phyloP scores from a whole-genome alignment of 306 rosid genomes.

The Notholithocarpus densiflorus region DNA sequence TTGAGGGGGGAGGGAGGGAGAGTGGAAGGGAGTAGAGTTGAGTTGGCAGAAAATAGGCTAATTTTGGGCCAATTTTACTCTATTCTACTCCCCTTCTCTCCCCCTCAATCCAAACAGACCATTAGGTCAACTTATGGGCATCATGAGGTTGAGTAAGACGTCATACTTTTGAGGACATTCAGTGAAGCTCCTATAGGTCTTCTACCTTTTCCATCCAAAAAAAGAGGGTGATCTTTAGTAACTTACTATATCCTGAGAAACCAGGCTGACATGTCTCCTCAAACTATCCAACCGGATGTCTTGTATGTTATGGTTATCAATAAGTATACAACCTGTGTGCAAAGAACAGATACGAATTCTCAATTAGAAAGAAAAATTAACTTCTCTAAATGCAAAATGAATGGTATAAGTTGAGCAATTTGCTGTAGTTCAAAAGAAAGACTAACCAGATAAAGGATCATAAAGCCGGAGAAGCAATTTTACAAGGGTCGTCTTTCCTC shows the following conservation, averaged over 20 bases:
- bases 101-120: no score
- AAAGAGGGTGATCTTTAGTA: constrained; percentile 6
- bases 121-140: not conserved
- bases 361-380: not conserved
- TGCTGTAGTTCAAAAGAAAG: constrained; percentile 12
- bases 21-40: no score
- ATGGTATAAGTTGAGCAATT: not conserved
- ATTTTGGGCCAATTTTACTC: no score
- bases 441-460: constrained; percentile 73
- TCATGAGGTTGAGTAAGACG: constrained; percentile 1
- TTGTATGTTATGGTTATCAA: constrained; percentile 61
- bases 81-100: no score
- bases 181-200: not conserved
- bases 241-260: constrained; percentile 90
- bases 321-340: constrained; percentile 55
- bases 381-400: constrained; percentile 2
- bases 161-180: not conserved
- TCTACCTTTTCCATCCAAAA: not conserved
- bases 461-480: constrained; percentile 86
- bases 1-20: no score
- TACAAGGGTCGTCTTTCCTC: constrained; percentile 85
- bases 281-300: constrained; percentile 53
- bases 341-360: constrained; percentile 15
- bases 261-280: constrained; percentile 73
- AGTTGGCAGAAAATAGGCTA: no score